phyloP scores from a whole-genome alignment of 192 early-diverging fungal species.

The Chytriomyces sp. region DNA sequence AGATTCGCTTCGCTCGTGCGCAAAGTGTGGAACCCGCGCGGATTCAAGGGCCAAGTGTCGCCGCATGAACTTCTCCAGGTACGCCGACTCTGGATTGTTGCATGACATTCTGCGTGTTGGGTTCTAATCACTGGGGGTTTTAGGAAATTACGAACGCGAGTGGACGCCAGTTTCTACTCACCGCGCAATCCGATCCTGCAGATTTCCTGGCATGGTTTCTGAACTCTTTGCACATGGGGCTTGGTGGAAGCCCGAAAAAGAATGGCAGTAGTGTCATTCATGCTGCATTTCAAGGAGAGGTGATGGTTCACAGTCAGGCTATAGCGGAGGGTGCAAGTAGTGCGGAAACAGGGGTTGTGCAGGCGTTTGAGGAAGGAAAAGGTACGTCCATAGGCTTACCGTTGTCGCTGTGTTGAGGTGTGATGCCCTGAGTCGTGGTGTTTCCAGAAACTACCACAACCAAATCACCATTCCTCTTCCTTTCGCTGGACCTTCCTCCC shows the following conservation, averaged over 20 bases:
- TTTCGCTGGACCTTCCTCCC: constrained; percentile 88
- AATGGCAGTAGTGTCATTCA: constrained; percentile 74
- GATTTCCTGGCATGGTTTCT: constrained; percentile 92
- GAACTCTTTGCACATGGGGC: constrained; percentile 82
- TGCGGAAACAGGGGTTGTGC: too few relatives aligned
- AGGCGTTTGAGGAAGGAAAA: too few relatives aligned
- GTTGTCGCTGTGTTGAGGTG: too few relatives aligned
- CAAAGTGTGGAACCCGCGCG: constrained; percentile 90
- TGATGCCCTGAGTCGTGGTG: too few relatives aligned
- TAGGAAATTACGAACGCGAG: constrained; percentile 84
- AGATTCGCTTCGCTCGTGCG: constrained; percentile 77
- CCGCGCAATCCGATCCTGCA: constrained; percentile 79
- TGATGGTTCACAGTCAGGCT: constrained; percentile 67
- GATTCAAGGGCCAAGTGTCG: constrained; percentile 92
- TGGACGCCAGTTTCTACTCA: constrained; percentile 75
- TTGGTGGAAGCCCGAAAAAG: constrained; percentile 77
- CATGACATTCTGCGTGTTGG: too few relatives aligned
- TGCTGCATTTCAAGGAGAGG: constrained; percentile 82
- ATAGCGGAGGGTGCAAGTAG: constrained; percentile 33
- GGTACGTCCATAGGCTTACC: too few relatives aligned
- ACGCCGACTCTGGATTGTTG: neutral
- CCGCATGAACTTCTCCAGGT: constrained; percentile 94
- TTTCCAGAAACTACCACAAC: constrained; percentile 56
- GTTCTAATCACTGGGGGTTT: neutral
- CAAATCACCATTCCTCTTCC: constrained; percentile 76